These are phyloP conservation scores for Lasiodiplodia hormozganensis DNA, from an alignment of 2,329 filamentous ascomycete species.

Conservation along the genomic window DNA sequence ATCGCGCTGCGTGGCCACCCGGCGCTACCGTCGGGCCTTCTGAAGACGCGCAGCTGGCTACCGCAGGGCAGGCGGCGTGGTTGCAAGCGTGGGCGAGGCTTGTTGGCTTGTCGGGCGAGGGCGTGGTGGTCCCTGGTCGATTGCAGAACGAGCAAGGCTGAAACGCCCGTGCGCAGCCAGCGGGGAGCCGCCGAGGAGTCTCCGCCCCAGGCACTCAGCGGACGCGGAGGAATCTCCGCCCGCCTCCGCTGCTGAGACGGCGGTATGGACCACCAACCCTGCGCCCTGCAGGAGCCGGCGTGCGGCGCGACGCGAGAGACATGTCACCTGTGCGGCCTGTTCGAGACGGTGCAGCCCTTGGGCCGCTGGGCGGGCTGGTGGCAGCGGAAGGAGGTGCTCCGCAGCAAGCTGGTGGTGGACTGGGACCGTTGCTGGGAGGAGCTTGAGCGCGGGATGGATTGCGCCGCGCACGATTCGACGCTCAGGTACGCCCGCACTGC, in stretches of 20 bases:
- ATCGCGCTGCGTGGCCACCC: constrained; percentile 11
- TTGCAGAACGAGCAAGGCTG: constrained; percentile 19
- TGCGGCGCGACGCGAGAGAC: constrained; percentile 12
- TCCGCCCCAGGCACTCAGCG: neutral
- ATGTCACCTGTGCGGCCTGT: constrained; percentile 4
- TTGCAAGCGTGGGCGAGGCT: constrained; percentile 5
- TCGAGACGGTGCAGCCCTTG: constrained; percentile 4
- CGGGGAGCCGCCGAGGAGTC: constrained; percentile 8
- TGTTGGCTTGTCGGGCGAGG: neutral
- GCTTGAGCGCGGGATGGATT: neutral
- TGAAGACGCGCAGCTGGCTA: constrained; percentile 12
- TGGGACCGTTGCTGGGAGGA: constrained; percentile 1
- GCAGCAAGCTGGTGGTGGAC: neutral
- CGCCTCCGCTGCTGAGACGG: neutral
- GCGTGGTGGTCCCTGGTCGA: constrained; percentile 18
- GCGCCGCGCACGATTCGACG: constrained; percentile 7
- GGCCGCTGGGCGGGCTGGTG: neutral
- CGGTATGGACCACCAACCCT: constrained; percentile 5
- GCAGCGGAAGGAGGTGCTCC: neutral
- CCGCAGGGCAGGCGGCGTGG: neutral
- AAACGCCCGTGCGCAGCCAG: constrained; percentile 17
- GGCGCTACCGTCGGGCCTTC: constrained; percentile 19
- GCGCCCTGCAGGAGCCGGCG: constrained; percentile 15
- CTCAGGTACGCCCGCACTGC: constrained; percentile 23
- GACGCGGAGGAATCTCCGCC: constrained; percentile 17